phyloP scores from a whole-genome alignment of 2,329 filamentous ascomycete species.

The Cercospora canescens region DNA sequence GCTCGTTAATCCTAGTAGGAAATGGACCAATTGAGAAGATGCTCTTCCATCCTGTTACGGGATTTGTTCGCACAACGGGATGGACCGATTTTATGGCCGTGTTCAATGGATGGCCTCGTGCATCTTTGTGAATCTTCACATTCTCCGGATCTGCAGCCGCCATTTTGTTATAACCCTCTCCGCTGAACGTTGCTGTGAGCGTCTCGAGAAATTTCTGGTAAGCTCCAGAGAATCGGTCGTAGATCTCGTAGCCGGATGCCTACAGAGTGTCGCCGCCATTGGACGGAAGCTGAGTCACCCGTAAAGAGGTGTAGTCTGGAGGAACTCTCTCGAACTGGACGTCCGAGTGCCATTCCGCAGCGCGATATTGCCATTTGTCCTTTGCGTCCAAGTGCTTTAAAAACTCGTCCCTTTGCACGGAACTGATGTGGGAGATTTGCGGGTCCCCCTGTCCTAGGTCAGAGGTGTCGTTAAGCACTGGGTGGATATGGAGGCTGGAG shows the following conservation, averaged over 20 bases:
- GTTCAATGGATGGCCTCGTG: slow-evolving; percentile 29
- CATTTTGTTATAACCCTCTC: slow-evolving; percentile 35
- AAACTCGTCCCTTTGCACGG: slow-evolving; percentile 27
- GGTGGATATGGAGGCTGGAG: slow-evolving; percentile 63
- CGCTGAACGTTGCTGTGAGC: slow-evolving; percentile 54
- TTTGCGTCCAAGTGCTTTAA: slow-evolving; percentile 46
- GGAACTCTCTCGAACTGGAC: slow-evolving; percentile 66
- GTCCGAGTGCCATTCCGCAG: slow-evolving; percentile 55
- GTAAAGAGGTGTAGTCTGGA: slow-evolving; percentile 62
- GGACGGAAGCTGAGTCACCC: slow-evolving; percentile 56
- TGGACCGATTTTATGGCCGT: slow-evolving; percentile 35
- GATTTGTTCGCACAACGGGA: slow-evolving; percentile 59
- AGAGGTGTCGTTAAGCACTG: slow-evolving; percentile 51
- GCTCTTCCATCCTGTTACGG: slow-evolving; percentile 63
- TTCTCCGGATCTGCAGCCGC: slow-evolving; percentile 14
- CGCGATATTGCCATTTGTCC: slow-evolving; percentile 50
- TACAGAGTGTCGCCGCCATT: slow-evolving; percentile 62
- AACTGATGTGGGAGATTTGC: slow-evolving; percentile 43
- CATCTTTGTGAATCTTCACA: slow-evolving; percentile 22
- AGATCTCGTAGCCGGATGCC: slow-evolving; percentile 68
- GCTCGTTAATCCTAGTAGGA: slow-evolving; percentile 57
- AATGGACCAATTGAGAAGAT: slow-evolving; percentile 61
- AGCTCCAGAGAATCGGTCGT: slow-evolving; percentile 60
- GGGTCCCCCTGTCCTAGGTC: slow-evolving; percentile 43
- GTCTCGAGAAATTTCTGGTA: slow-evolving; percentile 61